Evolutionary conservation across 2,329 filamentous ascomycete species (phyloP), one percentile per base, ranked within the genome.

Genomic region (Diplodia intermedia): DNA sequence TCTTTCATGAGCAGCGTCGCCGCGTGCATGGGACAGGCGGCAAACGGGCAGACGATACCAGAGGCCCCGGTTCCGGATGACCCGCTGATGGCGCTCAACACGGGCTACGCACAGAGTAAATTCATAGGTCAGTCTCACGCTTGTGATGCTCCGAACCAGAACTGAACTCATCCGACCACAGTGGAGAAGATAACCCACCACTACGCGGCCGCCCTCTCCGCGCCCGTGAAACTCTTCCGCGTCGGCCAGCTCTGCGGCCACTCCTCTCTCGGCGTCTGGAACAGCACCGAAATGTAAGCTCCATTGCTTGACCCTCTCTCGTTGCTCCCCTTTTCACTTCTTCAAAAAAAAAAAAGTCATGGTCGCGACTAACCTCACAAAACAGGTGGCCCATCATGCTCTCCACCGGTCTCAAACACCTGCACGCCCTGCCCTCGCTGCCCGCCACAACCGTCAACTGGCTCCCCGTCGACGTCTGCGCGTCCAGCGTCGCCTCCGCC

Each of bases 241-340:
- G 69, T 70, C 15, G 69, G 69, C 47, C 69, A 70, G 29, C 69
- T 70, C 4, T 70, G 69, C 49, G 69, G 69, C 1, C 69, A 70
- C 29, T 69, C 69, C 1, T n/a, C 29, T 1, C 52, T 66, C 20
- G 66, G 66, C 14, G 23, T 40, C 2, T 70, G 69, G 69, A 70
- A 70, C 55, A 69, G 43, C 11, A 62, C 61, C 2, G 69, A 70
- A 54, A 70, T 70, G 69, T 68, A 65, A 20, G 36, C 18, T 26
- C 9, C 12, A 0, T 14, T 14, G n/a, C 0, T 3, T 15, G 18
- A n/a, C 4, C 4, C 36, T 4, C 20, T 38, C 20, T 26, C 49
- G 18, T 26, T 15, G 23, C 23, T 23, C 36, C 9, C 38, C 14
- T 18, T 47, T 6, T 8, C 4, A 47, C 8, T 11, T 12, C n/a